Base-by-base conservation (phyloP, 2,329 filamentous ascomycete species). In the Aquanectria penicillioides region DNA sequence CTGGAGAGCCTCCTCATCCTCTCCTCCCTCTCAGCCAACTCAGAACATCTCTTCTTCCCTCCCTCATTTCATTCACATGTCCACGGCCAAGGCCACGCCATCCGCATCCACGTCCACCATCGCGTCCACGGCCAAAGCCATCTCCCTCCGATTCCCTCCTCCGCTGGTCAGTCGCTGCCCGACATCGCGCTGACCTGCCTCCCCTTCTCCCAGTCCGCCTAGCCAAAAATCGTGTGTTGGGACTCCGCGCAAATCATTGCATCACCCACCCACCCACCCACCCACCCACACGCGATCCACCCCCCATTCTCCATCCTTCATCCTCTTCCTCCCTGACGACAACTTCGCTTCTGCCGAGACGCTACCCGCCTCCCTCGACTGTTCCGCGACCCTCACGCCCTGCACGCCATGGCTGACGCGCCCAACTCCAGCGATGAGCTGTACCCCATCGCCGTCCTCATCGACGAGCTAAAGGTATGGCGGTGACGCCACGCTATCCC, bases 391-490 rank as follows among this genome's bases (percentile, higher is more conserved):
- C 63, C 68, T 65, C 57, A 70, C 67, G 62, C 63, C 63, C 59
- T 67, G 59, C 77, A 80, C 86, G 85, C 79, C 78, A 98, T 98
- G 94, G 93, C 87, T 81, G 87, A 97, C 82, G 90, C 90, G 81
- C 86, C 89, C 78, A 92, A 90, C 81, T 89, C 94, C 83, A 96
- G 90, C 79, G 95, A 99, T 82, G 96, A 98, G 89, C 93, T 99
- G 74, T 99, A 98, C 81, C 95, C 95, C 78, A 99, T 99, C 84
- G 95, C 96, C 75, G 95, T 99, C 70, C 89, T 99, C 80, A 99
- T 99, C 81, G 95, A 99, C 80, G 95, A 99, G 87, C 86, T 99
- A 75, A 99, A 97, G 92, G 94, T 97, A 87, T 73, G 79, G 73
- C 67, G 65, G 62, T 68, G 61, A 69, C 63, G 64, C 60, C 64